Base-by-base conservation (phyloP, 2,329 filamentous ascomycete genomes). In the Diplocarpon rosae region DNA sequence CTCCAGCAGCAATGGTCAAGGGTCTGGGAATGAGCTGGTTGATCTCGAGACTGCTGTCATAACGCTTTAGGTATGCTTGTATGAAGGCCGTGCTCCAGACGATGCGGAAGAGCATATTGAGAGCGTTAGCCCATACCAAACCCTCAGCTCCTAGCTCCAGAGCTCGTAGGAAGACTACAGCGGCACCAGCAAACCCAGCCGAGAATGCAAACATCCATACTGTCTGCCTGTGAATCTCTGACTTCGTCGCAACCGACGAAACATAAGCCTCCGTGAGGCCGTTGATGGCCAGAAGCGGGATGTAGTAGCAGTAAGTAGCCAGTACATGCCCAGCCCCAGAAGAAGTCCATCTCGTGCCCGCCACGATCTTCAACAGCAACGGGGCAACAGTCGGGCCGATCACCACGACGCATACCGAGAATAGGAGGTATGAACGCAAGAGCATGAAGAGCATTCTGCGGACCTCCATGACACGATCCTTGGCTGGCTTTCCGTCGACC, bases 181-280 rank as follows among this genome's bases (percentile, higher is more conserved):
- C 86, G 0, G 83, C 78, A 0, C 69, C 66, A 0, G 78, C 85
- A 62, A 95, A 96, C 1, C 76, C 75, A 7, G 73, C 67, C 2
- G 87, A 94, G 61, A 94, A 95, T 1, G 66, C 71, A 3, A 76
- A 74, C 90, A 98, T 96, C 79, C 81, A 92, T 4, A 78, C 62
- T 0, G 84, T 86, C 62, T 98, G 92, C 3, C 62, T 64, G 51
- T 86, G 78, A 2, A 98, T 75, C 53, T 96, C 75, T 3, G 71
- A 65, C 51, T 86, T 75, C 0, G 76, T 81, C 0, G 90, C 89
- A 1, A 93, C 85, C 2, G 86, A 87, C 1, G 89, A 82, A 13
- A 96, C 89, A 56, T 98, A 96, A 0, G 88, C 86, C 65, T 98
- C 92, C 1, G 83, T 78, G 16, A 96, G 77, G 41, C 92, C 92